These are phyloP conservation scores for Piloderma croceum DNA, from an alignment of 768 basidiomycete genomes.

Conservation along the genomic window DNA sequence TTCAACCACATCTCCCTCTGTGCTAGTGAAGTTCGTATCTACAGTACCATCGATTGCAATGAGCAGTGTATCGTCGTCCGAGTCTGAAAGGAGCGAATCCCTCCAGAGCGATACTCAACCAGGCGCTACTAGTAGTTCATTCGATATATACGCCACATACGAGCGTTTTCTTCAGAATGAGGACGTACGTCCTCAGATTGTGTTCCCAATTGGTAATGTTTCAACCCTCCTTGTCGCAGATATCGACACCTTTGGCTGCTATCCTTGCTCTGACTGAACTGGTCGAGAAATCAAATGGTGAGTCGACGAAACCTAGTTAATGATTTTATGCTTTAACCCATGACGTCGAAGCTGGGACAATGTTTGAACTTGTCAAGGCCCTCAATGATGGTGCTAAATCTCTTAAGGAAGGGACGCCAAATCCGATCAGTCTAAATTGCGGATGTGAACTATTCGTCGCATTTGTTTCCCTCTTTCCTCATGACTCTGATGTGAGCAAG, in stretches of 20 bases:
- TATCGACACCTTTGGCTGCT: constrained; percentile 81
- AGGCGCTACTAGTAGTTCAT: no score
- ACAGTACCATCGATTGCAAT: no score
- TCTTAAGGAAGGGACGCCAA: constrained; percentile 58
- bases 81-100: no score
- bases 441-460: constrained; percentile 88
- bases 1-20: no score
- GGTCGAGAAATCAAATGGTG: constrained; percentile 75
- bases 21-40: no score
- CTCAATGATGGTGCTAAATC: constrained; percentile 69
- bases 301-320: no score
- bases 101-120: no score
- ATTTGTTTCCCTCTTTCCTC: constrained; percentile 80
- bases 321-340: constrained; percentile 3
- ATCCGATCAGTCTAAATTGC: constrained; percentile 81
- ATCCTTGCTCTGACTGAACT: constrained; percentile 81
- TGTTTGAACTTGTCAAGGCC: constrained; percentile 86
- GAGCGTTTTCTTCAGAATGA: constrained; percentile 56
- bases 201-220: constrained; percentile 2
- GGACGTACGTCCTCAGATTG: constrained; percentile 44
- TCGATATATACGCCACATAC: constrained; percentile 36
- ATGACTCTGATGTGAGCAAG: constrained; percentile 67
- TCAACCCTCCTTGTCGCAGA: constrained; percentile 33
- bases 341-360: constrained; percentile 63
- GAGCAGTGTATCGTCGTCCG: no score